phyloP scores from a whole-genome alignment of 345 rosid species.

The Luvunga scandens region DNA sequence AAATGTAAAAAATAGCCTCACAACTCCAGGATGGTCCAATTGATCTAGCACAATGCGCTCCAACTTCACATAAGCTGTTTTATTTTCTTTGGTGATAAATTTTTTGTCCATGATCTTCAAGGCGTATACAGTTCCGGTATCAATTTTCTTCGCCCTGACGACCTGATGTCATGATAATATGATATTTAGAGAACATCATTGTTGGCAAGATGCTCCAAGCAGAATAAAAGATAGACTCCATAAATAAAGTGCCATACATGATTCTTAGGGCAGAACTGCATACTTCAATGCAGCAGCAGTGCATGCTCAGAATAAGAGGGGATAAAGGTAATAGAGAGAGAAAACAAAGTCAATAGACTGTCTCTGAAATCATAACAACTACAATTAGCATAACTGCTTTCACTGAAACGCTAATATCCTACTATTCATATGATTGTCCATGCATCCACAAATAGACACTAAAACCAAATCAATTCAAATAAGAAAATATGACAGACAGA shows the following conservation, averaged over 20 bases:
- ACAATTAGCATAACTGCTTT: not conserved
- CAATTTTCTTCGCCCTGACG: slow-evolving; percentile 94
- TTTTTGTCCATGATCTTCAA: slow-evolving; percentile 99
- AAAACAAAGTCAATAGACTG: not conserved
- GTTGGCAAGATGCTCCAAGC: slow-evolving; percentile 5
- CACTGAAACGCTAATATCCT: not conserved
- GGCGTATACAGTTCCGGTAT: slow-evolving; percentile 78
- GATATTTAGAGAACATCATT: slow-evolving; percentile 15
- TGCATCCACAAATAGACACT: slow-evolving; percentile 2
- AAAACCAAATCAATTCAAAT: not conserved
- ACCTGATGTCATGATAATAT: slow-evolving; percentile 48
- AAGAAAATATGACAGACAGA: not conserved
- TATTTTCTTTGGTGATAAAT: slow-evolving; percentile 95
- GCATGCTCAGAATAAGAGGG: not conserved
- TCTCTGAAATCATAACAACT: not conserved
- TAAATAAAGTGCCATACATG: not conserved
- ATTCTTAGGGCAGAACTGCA: not conserved
- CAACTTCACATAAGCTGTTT: slow-evolving; percentile 91
- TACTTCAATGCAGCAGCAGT: not conserved
- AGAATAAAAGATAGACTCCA: not conserved
- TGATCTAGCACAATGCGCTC: slow-evolving; percentile 97
- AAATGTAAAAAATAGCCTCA: slow-evolving; percentile 82
- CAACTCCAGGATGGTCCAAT: slow-evolving; percentile 94
- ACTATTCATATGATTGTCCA: not conserved
- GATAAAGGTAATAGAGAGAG: not conserved